Conservation (phyloP, 768 basidiomycete genomes). For the Mycena haematopus region DNA sequence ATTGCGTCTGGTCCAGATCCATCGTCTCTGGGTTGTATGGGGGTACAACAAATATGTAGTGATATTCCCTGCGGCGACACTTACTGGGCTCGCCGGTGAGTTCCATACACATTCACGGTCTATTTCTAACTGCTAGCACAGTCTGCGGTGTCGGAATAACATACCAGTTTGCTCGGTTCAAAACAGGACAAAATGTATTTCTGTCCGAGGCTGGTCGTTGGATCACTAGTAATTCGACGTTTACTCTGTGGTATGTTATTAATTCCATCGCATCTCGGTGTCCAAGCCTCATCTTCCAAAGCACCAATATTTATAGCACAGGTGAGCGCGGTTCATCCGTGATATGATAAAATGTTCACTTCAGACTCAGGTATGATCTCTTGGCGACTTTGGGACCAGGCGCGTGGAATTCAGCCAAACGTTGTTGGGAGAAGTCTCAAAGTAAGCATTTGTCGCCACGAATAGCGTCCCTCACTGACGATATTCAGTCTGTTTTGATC, state of each 20-base stretch:
- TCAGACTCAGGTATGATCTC: neutral
- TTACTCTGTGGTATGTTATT: neutral
- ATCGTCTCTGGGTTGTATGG: neutral
- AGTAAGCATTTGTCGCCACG: neutral
- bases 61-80: neutral
- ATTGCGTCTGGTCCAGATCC: neutral
- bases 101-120: neutral
- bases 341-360: neutral
- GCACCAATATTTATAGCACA: neutral
- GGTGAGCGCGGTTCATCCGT: neutral
- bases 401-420: neutral
- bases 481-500: neutral
- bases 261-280: neutral
- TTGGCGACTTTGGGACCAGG: neutral
- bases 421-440: no score
- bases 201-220: neutral
- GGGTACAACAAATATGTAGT: neutral
- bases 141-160: neutral
- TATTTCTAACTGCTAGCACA: neutral
- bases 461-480: neutral
- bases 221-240: neutral
- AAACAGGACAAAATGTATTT: neutral
- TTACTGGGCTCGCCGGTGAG: neutral
- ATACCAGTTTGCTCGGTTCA: neutral
- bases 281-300: neutral